phyloP scores from a whole-genome alignment of 225 moss, liverwort and hornwort species.

The Pseudoscleropodium purum region DNA sequence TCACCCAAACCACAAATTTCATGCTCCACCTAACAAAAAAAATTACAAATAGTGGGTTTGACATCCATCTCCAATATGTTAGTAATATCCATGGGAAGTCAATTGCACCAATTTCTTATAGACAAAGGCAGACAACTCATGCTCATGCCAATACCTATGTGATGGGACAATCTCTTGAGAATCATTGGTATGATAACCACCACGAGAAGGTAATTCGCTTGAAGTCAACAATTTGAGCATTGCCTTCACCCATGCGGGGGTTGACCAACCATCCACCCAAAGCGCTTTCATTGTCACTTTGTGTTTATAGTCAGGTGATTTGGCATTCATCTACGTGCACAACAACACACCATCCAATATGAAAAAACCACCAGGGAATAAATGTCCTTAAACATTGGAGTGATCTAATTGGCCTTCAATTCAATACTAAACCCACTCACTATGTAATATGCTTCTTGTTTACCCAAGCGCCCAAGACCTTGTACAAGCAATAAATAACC shows the following conservation, averaged over 20 bases:
- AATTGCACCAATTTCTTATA: not conserved
- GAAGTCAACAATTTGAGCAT: not conserved
- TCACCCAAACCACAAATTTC: not conserved
- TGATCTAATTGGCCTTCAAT: not conserved
- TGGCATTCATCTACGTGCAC: not conserved
- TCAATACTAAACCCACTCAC: not conserved
- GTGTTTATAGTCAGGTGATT: not conserved
- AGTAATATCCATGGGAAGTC: not conserved
- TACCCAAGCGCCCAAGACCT: too few relatives aligned
- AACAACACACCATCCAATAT: not conserved
- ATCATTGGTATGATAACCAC: not conserved
- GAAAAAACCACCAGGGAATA: not conserved
- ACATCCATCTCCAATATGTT: not conserved
- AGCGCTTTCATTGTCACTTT: not conserved
- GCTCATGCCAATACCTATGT: not conserved
- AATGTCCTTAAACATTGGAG: not conserved
- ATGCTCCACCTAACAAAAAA: not conserved
- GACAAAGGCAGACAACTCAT: not conserved
- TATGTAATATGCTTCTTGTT: not conserved
- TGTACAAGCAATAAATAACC: not conserved
- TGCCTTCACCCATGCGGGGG: not conserved
- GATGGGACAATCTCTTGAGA: not conserved
- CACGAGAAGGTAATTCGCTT: not conserved
- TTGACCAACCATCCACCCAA: not conserved
- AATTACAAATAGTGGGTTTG: not conserved